Percentiles rank a stretch among this genome's conserved stretches.
These are phyloP conservation scores for Neurospora sp. DNA, from an alignment of 495 filamentous ascomycete species.

Conservation along the genomic window DNA sequence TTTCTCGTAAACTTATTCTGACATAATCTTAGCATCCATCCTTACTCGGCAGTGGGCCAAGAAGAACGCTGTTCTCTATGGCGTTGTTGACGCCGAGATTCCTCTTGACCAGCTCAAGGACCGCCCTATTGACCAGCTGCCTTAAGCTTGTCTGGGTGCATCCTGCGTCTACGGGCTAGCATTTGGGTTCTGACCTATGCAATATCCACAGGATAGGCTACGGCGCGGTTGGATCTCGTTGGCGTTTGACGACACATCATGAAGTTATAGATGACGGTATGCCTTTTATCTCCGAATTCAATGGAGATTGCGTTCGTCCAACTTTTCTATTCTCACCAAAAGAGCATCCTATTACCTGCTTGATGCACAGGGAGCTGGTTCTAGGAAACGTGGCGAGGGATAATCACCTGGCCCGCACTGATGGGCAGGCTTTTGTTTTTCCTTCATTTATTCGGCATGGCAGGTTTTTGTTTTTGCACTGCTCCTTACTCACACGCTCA, in stretches of 20 bases:
- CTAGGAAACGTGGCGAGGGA: constrained; percentile 5
- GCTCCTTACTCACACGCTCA: background rate
- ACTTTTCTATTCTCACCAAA: constrained; percentile 5
- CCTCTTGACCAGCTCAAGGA: constrained; percentile 30
- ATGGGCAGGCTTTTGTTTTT: constrained; percentile 3
- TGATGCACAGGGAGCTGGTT: constrained; percentile 1
- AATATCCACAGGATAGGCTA: constrained; percentile 18
- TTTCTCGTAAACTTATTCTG: constrained; percentile 6
- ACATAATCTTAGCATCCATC: constrained; percentile 62
- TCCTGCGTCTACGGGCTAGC: background rate
- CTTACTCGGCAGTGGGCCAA: constrained; percentile 89
- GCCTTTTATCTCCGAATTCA: constrained; percentile 10
- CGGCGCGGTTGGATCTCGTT: constrained; percentile 22
- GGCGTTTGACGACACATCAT: constrained; percentile 13
- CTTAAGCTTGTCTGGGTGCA: background rate
- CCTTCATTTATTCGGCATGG: constrained; percentile 8
- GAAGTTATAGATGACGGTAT: constrained; percentile 14
- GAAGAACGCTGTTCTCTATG: constrained; percentile 46
- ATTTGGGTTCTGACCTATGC: background rate
- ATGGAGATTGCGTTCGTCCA: constrained; percentile 6
- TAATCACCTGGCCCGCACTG: constrained; percentile 4
- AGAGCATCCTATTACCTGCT: constrained; percentile 6
- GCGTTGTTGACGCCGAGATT: constrained; percentile 28
- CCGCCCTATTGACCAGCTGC: background rate
- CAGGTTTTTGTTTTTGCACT: constrained; percentile 10